Base-by-base conservation (phyloP, 1,284 basidiomycete species). In the Fereydounia khargensis region DNA sequence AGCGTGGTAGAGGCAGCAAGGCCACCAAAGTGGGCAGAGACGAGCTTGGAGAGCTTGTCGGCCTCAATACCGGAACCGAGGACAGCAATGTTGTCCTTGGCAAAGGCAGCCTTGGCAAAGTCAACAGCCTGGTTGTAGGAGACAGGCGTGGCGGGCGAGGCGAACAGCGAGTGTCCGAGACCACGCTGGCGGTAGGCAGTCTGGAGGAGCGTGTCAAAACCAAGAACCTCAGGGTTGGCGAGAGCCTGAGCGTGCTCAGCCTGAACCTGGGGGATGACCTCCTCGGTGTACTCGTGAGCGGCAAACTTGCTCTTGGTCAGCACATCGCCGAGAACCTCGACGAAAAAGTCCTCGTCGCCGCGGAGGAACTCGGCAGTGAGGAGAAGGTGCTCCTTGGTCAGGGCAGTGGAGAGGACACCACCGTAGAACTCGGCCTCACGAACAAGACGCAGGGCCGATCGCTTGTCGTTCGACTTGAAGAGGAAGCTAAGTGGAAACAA, bases 401-500 rank as follows among this genome's bases (percentile, higher is more conserved):
- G 81, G 60, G 83, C 86, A 48, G 91, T 81, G 35, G 90, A 91
- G 62, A 98, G 82, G 44, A 94, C 84, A 76, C 92, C 94, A 55
- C 94, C 95, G 77, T 89, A 89, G 43, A 96, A 82, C 79, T 98
- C 94, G 52, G 88, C 85, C 78, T 96, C 91, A 63, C 94, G 86
- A 59, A 92, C 85, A 36, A 88, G 89, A 61, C 87, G 88, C 76
- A 99, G 82, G 40, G 91, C 86, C 39, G 92, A 94, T 65, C 90
- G 85, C 64, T 65, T 61, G 39, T 62, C 57, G 46, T 65, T 75
- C 27, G 71, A 72, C 58, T 68, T 67, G 71, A 75, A 74, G 35
- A 65, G 55, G 58, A 53, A 71, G 64, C n/a, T n/a, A n/a, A n/a
- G n/a, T n/a, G n/a, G n/a, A n/a, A n/a, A n/a, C n/a, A n/a, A n/a